A percentile compares a stretch with the other conserved stretches of the same genome.
phyloP scores from a whole-genome alignment of 257 asterid species.

The Solanum pimpinellifolium region DNA sequence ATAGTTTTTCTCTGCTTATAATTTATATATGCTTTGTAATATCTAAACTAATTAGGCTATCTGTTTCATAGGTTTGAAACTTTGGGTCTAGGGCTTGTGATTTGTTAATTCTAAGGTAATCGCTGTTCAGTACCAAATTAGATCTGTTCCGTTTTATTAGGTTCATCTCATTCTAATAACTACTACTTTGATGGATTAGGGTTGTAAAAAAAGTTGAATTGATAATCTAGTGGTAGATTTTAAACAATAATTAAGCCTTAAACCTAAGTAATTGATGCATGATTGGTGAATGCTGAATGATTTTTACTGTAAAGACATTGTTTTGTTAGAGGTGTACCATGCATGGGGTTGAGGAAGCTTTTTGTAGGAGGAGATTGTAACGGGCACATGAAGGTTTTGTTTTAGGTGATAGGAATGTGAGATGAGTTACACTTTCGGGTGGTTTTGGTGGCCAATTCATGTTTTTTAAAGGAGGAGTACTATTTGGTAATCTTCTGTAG shows the following conservation, averaged over 20 bases:
- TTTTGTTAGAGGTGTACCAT: not conserved
- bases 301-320: not conserved
- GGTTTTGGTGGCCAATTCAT: not conserved
- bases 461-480: not conserved
- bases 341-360: not conserved
- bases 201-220: not conserved
- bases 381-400: not conserved
- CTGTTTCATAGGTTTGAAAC: not conserved
- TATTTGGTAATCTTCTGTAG: not conserved
- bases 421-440: not conserved
- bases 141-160: not conserved
- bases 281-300: not conserved
- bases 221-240: not conserved
- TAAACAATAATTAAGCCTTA: not conserved
- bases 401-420: not conserved
- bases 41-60: not conserved
- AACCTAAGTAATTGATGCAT: not conserved
- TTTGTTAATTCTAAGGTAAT: not conserved
- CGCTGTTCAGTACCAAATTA: not conserved
- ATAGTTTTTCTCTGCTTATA: not conserved
- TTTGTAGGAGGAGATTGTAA: not conserved
- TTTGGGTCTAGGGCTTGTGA: not conserved
- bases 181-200: not conserved
- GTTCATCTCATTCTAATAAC: not conserved
- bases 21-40: not conserved